A percentile compares a stretch with the other conserved stretches of the same genome.
phyloP scores from a whole-genome alignment of 257 asterid species.

The Capsicum pubescens region DNA sequence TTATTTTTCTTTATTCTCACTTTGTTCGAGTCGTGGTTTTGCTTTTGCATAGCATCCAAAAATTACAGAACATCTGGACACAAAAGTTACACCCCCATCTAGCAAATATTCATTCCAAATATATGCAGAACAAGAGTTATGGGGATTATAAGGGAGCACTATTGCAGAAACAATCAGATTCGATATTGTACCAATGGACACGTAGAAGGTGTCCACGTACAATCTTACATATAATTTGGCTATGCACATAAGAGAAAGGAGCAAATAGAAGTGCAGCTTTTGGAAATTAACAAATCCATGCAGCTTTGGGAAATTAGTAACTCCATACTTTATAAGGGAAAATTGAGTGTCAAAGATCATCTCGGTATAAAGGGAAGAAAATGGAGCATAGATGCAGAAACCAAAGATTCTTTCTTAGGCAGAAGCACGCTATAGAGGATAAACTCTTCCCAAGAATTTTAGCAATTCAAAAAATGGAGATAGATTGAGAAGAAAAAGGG shows the following conservation, averaged over 20 bases:
- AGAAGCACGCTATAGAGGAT: not conserved
- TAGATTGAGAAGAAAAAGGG: not conserved
- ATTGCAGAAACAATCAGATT: slow-evolving; percentile 6
- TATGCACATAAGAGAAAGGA: not conserved
- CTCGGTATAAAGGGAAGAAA: not conserved
- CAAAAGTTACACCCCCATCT: not conserved
- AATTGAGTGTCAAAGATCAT: not conserved
- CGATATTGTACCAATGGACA: slow-evolving; percentile 3
- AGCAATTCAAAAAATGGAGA: not conserved
- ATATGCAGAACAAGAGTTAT: slow-evolving; percentile 1
- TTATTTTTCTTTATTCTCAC: not conserved
- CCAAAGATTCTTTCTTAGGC: not conserved
- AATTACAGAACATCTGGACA: not conserved
- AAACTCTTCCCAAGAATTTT: not conserved
- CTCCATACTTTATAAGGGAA: not conserved
- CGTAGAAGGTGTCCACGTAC: not conserved
- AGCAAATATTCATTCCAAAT: not conserved
- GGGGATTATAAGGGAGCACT: not conserved
- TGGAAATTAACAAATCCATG: not conserved
- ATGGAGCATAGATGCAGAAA: not conserved
- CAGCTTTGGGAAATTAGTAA: too few species aligned
- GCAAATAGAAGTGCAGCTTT: not conserved
- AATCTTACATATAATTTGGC: not conserved
- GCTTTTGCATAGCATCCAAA: not conserved
- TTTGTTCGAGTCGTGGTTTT: not conserved